These are phyloP conservation scores for Capsella bursapastoris DNA, from an alignment of 345 rosid genomes.

Conservation along the genomic window DNA sequence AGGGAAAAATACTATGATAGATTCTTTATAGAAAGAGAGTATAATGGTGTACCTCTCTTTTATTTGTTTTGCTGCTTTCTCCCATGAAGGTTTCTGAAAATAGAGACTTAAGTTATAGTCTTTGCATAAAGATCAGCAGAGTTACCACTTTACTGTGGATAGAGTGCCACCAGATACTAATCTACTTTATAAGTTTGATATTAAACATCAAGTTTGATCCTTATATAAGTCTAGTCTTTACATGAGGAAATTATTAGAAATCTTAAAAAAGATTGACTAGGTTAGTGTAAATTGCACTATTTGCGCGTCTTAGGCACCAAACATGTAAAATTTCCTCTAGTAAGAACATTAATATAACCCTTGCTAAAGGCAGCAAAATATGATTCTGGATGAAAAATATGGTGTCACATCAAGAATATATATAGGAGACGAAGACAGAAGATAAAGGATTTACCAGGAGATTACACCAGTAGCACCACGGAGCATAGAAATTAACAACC, in stretches of 20 bases:
- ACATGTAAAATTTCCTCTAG: constrained; percentile 14
- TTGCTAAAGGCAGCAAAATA: constrained; percentile 19
- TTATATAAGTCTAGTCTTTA: constrained; percentile 12
- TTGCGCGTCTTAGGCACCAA: constrained; percentile 17
- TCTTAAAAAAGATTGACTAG: constrained; percentile 24
- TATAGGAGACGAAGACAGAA: constrained; percentile 13
- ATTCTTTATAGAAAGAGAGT: constrained; percentile 10
- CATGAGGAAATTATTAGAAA: constrained; percentile 6
- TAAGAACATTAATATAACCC: constrained; percentile 16
- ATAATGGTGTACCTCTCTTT: constrained; percentile 66
- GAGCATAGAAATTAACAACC: constrained; percentile 94
- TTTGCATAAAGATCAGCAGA: not conserved
- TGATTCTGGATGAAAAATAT: constrained; percentile 21
- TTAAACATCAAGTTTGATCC: constrained; percentile 16
- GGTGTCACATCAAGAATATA: constrained; percentile 16
- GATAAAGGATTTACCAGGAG: constrained; percentile 72
- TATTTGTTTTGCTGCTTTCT: constrained; percentile 83
- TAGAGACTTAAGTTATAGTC: constrained; percentile 29
- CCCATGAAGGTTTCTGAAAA: constrained; percentile 98
- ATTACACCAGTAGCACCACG: constrained; percentile 97
- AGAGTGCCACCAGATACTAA: constrained; percentile 14
- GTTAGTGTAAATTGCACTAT: constrained; percentile 13
- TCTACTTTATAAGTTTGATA: constrained; percentile 13
- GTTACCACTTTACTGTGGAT: constrained; percentile 2
- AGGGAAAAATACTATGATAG: constrained; percentile 22